Percentiles rank a stretch among this genome's conserved stretches.
These are phyloP conservation scores for Arabidopsis lyrata DNA, from an alignment of 441 rosid genomes.

Conservation along the genomic window DNA sequence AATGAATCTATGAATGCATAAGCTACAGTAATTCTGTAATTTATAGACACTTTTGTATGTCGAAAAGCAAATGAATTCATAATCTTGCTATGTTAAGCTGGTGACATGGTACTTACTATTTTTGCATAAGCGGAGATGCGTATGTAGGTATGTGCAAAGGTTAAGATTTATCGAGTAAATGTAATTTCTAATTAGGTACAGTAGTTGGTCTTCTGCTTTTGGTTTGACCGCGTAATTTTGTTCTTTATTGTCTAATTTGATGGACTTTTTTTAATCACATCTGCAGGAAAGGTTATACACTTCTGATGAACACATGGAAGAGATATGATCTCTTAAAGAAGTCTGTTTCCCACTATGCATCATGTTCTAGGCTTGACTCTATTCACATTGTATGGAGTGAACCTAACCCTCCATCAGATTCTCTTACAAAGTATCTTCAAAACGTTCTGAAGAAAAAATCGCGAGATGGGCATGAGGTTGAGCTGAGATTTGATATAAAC, in stretches of 20 bases:
- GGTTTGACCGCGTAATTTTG: not conserved
- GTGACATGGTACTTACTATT: not conserved
- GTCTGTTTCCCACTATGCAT: constrained; percentile 81
- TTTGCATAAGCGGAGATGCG: not conserved
- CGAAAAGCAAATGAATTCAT: constrained; percentile 12
- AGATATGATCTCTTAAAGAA: constrained; percentile 86
- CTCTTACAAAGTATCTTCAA: constrained; percentile 59
- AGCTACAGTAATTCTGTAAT: not conserved
- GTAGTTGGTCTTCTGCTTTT: not conserved
- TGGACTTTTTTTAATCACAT: not conserved
- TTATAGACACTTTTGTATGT: not conserved
- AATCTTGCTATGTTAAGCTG: not conserved
- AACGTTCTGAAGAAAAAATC: constrained; percentile 55
- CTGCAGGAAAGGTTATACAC: constrained; percentile 78
- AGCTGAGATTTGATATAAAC: constrained; percentile 75
- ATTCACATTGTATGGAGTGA: constrained; percentile 96
- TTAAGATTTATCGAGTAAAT: not conserved
- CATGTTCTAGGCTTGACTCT: constrained; percentile 77
- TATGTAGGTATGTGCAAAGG: not conserved
- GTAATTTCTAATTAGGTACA: not conserved
- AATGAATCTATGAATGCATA: not conserved
- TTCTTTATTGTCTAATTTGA: not conserved
- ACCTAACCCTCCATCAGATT: constrained; percentile 84
- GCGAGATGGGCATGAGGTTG: constrained; percentile 53
- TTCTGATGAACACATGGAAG: constrained; percentile 97